These are phyloP conservation scores for Carallia pectinifolia DNA, from an alignment of 345 rosid genomes.

Conservation along the genomic window DNA sequence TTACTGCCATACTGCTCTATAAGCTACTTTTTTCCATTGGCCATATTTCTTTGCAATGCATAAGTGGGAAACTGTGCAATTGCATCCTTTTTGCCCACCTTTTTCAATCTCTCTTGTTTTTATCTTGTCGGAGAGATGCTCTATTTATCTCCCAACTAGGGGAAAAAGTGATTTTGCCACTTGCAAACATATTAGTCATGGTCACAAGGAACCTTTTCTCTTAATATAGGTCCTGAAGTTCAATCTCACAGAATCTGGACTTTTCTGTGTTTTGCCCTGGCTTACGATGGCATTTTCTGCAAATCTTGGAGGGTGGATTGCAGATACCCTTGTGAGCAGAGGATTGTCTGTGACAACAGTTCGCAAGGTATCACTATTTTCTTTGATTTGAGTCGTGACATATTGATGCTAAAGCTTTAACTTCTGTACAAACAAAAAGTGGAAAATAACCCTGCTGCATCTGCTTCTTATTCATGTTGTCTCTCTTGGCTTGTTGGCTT, in stretches of 20 bases:
- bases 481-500: neutral
- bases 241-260: constrained; percentile 87
- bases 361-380: constrained; percentile 64
- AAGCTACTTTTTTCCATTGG: neutral
- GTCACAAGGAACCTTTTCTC: neutral
- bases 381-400: neutral
- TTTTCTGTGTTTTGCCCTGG: constrained; percentile 84
- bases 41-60: neutral
- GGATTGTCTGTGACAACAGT: constrained; percentile 79
- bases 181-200: neutral
- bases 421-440: no score
- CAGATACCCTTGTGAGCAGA: constrained; percentile 82
- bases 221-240: constrained; percentile 69
- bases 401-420: neutral
- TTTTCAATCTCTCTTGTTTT: constrained; percentile 10
- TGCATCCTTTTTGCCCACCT: neutral
- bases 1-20: neutral
- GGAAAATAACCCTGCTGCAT: neutral
- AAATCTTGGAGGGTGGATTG: constrained; percentile 94
- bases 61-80: no score
- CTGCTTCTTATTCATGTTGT: neutral
- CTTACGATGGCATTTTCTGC: constrained; percentile 95
- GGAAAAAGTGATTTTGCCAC: neutral
- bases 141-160: neutral
- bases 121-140: neutral